phyloP scores from a whole-genome alignment of 2,329 filamentous ascomycete genomes.

The Fusarium nisikadoi region DNA sequence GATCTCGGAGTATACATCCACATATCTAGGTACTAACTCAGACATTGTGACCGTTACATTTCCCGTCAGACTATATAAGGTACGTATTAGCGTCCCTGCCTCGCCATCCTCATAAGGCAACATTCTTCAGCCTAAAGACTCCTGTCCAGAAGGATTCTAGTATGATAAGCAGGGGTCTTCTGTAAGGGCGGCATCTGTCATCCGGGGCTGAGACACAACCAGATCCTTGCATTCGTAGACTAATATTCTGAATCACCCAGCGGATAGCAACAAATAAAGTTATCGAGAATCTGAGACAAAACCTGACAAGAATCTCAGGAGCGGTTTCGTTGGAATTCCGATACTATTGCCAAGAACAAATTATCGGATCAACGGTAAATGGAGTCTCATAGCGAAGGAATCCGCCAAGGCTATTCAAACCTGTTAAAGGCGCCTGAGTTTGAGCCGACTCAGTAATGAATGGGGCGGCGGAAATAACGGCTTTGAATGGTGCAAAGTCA shows the following conservation, averaged over 20 bases:
- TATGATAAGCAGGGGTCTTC: neutral
- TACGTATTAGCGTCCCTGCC: neutral
- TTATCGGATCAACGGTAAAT: neutral
- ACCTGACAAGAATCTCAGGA: neutral
- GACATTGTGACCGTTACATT: neutral
- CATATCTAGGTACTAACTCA: neutral
- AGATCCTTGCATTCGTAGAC: neutral
- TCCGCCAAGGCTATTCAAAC: constrained; percentile 15
- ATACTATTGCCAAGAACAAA: constrained; percentile 10
- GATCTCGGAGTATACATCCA: neutral
- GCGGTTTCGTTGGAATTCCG: constrained; percentile 6
- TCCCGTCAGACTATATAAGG: neutral
- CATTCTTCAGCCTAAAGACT: neutral
- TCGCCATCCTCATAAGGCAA: neutral
- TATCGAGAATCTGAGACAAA: neutral
- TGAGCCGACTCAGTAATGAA: constrained; percentile 13
- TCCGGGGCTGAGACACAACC: constrained; percentile 5
- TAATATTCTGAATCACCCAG: neutral
- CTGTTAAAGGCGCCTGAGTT: constrained; percentile 25
- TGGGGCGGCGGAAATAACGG: constrained; percentile 8
- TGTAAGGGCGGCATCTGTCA: neutral
- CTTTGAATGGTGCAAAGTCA: constrained; percentile 4
- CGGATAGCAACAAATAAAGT: neutral
- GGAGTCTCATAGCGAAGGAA: neutral
- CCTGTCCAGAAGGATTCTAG: neutral